Evolutionary conservation across 805 yeast genomes (phyloP).

Genomic region (Zygosaccharomyces siamensis): DNA sequence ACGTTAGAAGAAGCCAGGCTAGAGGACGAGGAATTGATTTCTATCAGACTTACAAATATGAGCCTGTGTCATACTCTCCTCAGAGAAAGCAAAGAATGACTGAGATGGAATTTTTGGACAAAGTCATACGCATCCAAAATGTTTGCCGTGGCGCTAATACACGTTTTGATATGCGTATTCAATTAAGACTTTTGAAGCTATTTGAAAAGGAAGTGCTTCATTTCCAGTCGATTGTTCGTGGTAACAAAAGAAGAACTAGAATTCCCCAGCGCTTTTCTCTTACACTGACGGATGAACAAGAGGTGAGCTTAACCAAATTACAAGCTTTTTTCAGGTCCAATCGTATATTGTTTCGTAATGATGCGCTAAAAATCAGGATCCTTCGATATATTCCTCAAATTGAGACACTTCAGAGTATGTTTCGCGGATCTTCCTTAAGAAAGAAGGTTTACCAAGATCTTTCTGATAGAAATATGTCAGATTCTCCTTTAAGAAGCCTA

Average conservation of each 20-base stretch:
- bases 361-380: slow-evolving; percentile 21
- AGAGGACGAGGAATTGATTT: slow-evolving; percentile 24
- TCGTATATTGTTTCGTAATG: slow-evolving; percentile 25
- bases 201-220: slow-evolving; percentile 46
- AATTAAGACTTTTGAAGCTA: slow-evolving; percentile 55
- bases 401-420: slow-evolving; percentile 36
- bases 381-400: slow-evolving; percentile 28
- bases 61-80: slow-evolving; percentile 29
- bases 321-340: slow-evolving; percentile 57
- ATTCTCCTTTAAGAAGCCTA: slow-evolving; percentile 17
- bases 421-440: slow-evolving; percentile 38
- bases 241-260: slow-evolving; percentile 35
- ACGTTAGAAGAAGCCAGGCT: slow-evolving; percentile 28
- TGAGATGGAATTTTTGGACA: slow-evolving; percentile 27
- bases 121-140: slow-evolving; percentile 57
- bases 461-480: slow-evolving; percentile 4
- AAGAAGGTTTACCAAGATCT: slow-evolving; percentile 8
- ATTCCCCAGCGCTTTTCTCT: background rate
- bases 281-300: slow-evolving; percentile 2
- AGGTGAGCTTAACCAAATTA: slow-evolving; percentile 39
- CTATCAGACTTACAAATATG: slow-evolving; percentile 23
- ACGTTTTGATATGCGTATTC: slow-evolving; percentile 60
- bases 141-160: slow-evolving; percentile 62
- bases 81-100: slow-evolving; percentile 28
- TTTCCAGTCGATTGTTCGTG: slow-evolving; percentile 51